phyloP scores from a whole-genome alignment of 495 filamentous ascomycete species.

The Copromyces sp. region DNA sequence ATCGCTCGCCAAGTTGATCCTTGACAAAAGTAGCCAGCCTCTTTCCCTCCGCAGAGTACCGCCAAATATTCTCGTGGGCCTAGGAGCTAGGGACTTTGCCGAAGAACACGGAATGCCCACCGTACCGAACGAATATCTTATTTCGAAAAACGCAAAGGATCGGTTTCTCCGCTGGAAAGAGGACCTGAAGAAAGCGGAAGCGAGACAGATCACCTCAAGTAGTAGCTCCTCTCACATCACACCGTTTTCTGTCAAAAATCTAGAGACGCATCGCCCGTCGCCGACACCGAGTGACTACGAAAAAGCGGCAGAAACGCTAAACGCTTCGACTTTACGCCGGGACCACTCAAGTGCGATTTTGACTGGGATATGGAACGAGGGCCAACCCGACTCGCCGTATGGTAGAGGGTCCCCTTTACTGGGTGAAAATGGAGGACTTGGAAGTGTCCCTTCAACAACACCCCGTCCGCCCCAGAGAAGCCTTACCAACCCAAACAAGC shows the following conservation, averaged over 20 bases:
- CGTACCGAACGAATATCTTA: slow-evolving; percentile 57
- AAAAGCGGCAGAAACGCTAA: slow-evolving; percentile 4
- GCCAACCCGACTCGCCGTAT: slow-evolving; percentile 43
- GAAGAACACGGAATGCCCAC: slow-evolving; percentile 61
- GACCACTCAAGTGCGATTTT: slow-evolving; percentile 43
- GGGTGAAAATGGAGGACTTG: slow-evolving; percentile 6
- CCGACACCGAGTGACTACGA: slow-evolving; percentile 14
- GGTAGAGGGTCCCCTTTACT: slow-evolving; percentile 4
- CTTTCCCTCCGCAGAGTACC: slow-evolving; percentile 79
- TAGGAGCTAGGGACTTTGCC: slow-evolving; percentile 78
- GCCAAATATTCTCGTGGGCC: slow-evolving; percentile 79
- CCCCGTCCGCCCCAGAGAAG: slow-evolving; percentile 1
- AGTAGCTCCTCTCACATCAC: background rate
- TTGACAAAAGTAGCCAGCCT: slow-evolving; percentile 60
- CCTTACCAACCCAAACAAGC: background rate
- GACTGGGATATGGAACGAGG: slow-evolving; percentile 51
- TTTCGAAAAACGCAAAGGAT: slow-evolving; percentile 63
- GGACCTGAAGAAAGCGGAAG: slow-evolving; percentile 55
- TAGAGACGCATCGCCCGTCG: background rate
- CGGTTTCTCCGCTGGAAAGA: slow-evolving; percentile 67
- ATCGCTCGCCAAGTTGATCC: slow-evolving; percentile 68
- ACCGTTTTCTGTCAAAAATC: slow-evolving; percentile 1
- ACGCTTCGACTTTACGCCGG: slow-evolving; percentile 13
- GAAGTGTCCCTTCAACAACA: background rate
- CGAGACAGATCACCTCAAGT: slow-evolving; percentile 2